Conservation (phyloP, 2,329 filamentous ascomycete genomes). For the Helotiales sp. region DNA sequence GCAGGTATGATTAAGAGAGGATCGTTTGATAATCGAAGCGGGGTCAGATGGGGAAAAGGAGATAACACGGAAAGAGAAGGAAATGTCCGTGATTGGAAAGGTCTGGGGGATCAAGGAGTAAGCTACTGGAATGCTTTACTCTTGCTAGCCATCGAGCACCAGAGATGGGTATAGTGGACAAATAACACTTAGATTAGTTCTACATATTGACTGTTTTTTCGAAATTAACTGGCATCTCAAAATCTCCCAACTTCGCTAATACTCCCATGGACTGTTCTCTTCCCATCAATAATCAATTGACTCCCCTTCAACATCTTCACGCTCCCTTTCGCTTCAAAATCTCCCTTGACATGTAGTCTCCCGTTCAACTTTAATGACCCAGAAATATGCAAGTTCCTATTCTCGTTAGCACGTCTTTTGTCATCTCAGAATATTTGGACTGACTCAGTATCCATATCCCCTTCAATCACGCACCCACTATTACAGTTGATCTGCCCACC, state of each 20-base stretch:
- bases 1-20: too few relatives aligned
- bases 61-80: too few relatives aligned
- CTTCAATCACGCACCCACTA: conserved; percentile 14
- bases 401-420: conserved; percentile 1
- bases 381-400: conserved; percentile 16
- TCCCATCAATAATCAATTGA: conserved; percentile 24
- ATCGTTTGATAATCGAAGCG: too few relatives aligned
- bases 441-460: conserved; percentile 16
- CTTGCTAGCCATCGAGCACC: too few relatives aligned
- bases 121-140: too few relatives aligned
- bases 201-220: too few relatives aligned
- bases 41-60: too few relatives aligned
- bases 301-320: conserved; percentile 19
- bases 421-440: background rate
- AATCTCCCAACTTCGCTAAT: conserved; percentile 9
- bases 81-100: too few relatives aligned
- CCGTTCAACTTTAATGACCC: conserved; percentile 22
- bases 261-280: conserved; percentile 28
- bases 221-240: background rate
- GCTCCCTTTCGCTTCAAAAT: conserved; percentile 25
- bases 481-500: conserved; percentile 14
- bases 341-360: conserved; percentile 20
- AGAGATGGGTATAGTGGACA: too few relatives aligned
- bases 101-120: too few relatives aligned
- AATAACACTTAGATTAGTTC: too few relatives aligned